A percentile compares a stretch with the other conserved stretches of the same genome.
phyloP scores from a whole-genome alignment of 768 basidiomycete genomes.

The Epithele typhae region DNA sequence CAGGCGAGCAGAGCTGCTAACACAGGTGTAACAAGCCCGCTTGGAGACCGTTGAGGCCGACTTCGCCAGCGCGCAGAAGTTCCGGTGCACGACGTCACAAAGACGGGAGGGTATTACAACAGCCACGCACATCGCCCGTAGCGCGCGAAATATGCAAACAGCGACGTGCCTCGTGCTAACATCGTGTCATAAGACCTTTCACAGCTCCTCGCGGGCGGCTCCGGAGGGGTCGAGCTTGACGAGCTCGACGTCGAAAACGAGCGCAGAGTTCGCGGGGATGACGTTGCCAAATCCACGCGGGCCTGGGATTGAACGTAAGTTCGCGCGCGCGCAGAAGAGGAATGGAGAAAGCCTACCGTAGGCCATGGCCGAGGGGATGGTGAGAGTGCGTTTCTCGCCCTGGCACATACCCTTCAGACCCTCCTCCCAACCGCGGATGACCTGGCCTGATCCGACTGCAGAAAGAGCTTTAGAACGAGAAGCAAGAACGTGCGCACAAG shows the following conservation, averaged over 20 bases:
- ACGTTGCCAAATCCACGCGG: conserved; percentile 66
- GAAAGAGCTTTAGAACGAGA: not conserved
- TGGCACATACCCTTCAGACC: conserved; percentile 84
- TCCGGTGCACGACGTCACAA: no score
- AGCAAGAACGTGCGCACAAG: not conserved
- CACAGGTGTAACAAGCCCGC: no score
- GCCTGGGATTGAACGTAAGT: conserved; percentile 38
- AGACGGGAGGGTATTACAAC: no score
- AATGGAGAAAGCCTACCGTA: conserved; percentile 59
- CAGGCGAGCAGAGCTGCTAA: no score
- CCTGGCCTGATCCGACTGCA: conserved; percentile 73
- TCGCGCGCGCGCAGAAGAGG: not conserved
- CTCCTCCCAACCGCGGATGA: conserved; percentile 83
- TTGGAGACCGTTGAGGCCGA: no score
- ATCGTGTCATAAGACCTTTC: no score
- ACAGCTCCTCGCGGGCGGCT: conserved; percentile 56
- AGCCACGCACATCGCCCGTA: no score
- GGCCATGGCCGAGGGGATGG: conserved; percentile 74
- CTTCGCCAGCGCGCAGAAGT: no score
- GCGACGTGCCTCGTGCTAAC: no score
- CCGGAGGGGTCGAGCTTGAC: conserved; percentile 49
- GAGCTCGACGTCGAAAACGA: conserved; percentile 87
- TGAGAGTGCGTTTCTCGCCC: conserved; percentile 83
- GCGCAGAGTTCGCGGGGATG: conserved; percentile 76
- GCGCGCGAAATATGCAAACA: no score